Percentiles rank a stretch among this genome's conserved stretches.
Evolutionary conservation across 257 asterid genomes (phyloP).

Genomic region (Euphrasia confusa): DNA sequence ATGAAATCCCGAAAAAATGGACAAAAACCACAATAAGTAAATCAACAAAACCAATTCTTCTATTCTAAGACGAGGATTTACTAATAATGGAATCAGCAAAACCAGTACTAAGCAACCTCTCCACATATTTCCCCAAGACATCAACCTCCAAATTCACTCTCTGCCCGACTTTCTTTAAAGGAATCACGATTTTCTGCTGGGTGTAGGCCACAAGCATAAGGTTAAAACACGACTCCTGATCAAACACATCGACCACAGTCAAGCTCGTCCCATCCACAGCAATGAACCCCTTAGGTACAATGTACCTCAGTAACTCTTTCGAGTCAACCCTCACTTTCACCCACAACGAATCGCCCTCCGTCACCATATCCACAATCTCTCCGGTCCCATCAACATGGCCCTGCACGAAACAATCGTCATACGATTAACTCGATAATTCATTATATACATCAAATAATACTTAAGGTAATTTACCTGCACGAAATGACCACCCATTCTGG

Average conservation of each 20-base stretch:
- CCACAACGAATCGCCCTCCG: conserved; percentile 85
- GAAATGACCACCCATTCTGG: conserved; percentile 92
- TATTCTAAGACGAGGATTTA: neutral
- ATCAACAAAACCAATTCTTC: no score
- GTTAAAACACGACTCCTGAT: conserved; percentile 59
- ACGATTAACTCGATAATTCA: no score
- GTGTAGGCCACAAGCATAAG: conserved; percentile 80
- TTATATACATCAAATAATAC: no score
- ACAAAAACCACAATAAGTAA: no score
- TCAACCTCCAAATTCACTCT: conserved; percentile 91
- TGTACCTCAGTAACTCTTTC: conserved; percentile 57
- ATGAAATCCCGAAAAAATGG: no score
- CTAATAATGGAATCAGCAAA: conserved; percentile 25
- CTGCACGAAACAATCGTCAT: conserved; percentile 46
- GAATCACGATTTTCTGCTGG: conserved; percentile 66
- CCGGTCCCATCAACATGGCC: conserved; percentile 92
- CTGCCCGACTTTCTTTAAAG: conserved; percentile 71
- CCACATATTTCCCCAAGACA: conserved; percentile 86
- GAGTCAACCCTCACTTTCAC: conserved; percentile 51
- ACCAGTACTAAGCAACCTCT: conserved; percentile 65
- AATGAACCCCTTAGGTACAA: conserved; percentile 82
- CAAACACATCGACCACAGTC: conserved; percentile 84
- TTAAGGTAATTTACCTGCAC: conserved; percentile 46
- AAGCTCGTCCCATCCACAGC: conserved; percentile 87
- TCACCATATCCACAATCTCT: conserved; percentile 43